Base-by-base conservation (phyloP, 2,329 filamentous ascomycete genomes). In the Epichloe hybrida region DNA sequence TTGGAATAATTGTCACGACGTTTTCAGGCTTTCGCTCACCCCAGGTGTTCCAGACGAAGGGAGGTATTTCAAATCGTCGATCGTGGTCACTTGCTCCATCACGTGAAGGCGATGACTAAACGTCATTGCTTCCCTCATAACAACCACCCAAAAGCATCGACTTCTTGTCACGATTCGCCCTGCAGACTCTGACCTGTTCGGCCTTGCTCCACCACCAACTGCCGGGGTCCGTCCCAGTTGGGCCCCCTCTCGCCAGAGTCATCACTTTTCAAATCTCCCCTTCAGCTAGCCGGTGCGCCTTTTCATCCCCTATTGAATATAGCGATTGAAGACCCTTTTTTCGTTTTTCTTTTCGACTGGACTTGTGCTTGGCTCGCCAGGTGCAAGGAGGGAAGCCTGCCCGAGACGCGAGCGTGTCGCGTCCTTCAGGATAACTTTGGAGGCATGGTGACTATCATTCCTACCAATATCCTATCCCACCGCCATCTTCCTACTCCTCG, bases 171-270 rank as follows among this genome's bases (percentile, higher is more conserved):
- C 42, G 35, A 17, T 34, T 43, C 44, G 49, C 49, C 49, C 42
- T 37, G 31, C 43, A 9, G 27, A 49, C 23, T 49, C 41, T 44
- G 27, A 20, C 43, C 15, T 38, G 37, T 42, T 31, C 41, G 31
- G 34, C 38, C 34, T 44, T 46, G 41, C 46, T 53, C 49, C 50
- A 52, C 53, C 50, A 52, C 39, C 48, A 23, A 54, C 31, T 50
- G 36, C 50, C 46, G 53, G 53, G 53, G 53, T 54, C 50, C 53
- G 45, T 50, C 53, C 50, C 36, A 35, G 27, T 52, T 50, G 53
- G 53, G 52, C 53, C 52, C 52, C 50, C 53, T 46, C 50, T 50
- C 40, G 39, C 21, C 35, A 52, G 44, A 47, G 15, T 53, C 48
- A 50, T 51, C 49, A 41, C 34, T 48, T 42, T 37, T 21, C 38